Base-by-base conservation (phyloP, 176 grass and related monocot genomes). In the Musa itinerans region DNA sequence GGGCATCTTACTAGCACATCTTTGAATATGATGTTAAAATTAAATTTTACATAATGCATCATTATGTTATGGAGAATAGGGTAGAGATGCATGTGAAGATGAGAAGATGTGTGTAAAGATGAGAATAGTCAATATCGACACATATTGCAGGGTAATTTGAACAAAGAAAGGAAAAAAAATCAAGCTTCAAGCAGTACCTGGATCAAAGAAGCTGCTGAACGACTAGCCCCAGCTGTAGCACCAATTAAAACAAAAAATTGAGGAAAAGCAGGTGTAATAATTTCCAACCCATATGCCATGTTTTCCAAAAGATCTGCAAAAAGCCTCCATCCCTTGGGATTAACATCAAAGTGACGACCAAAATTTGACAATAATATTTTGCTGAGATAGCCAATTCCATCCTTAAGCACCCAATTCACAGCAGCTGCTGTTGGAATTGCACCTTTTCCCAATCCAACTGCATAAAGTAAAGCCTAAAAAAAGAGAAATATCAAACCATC, bases 361-460 rank as follows among this genome's bases (percentile, higher is more conserved):
- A 97, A 91, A 80, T 93, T 93, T 0, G 94, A 97, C 7, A 97
- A 26, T 3, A 91, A 73, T 83, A 97, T 97, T 83, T 97, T 97
- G 88, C 90, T 93, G 14, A 97, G 72, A 84, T 93, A 97, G 19
- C 90, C 90, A 0, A 97, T 83, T 22, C 94, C 94, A 71, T 97
- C 90, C 65, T 97, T 97, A 23, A 97, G 84, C 8, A 97, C 90
- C 90, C 90, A 97, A 80, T 93, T 97, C 69, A 97, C 83, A 0
- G 90, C 90, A 1, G 93, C 94, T 12, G 94, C 90, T 17, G 86
- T 91, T 1, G 90, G 90, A 68, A 97, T 97, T 1, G 88, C 86
- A 15, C 94, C 93, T 87, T 91, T 93, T 29, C 94, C 94, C 64
- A 97, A 75, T 57, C 94, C 94, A 79, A 97, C 82, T 0, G 94